Base-by-base conservation (phyloP, 129 eudicot genomes). In the Lactuca sativa region DNA sequence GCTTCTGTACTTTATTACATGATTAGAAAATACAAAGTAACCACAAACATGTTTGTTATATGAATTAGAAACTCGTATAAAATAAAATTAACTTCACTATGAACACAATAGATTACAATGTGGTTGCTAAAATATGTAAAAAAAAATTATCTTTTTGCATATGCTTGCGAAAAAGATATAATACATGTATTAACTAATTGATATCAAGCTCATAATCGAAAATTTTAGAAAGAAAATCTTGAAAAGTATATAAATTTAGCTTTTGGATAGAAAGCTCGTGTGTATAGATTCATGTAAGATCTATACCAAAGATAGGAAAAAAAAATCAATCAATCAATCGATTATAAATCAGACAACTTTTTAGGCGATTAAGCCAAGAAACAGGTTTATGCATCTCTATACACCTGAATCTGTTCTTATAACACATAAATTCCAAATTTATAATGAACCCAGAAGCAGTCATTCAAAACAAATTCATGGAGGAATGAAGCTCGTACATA, bases 211-310 rank as follows among this genome's bases (percentile, higher is more conserved):
- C 17, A 43, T 8, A 25, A 56, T 44, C 59, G 13, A 41, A 60
- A 70, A 37, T 57, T 7, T 69, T 21, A 25, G 59, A 58, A 49
- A 59, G 48, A 43, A 59, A 71, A 59, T 43, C 49, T 17, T 32
- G 4, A 71, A 59, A 47, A 33, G 33, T 30, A 12, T 30, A 33
- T 14, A 31, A 16, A 31, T 32, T 71, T n/a, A 71, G 33, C 60
- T 30, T 33, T 60, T 48, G 5, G 25, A 71, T 32, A 59, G 10
- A 62, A 47, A 9, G 60, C 59, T 16, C 59, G 31, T 59, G 58
- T 51, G 12, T 31, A 40, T 34, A 48, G 25, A 71, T 36, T 59
- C 34, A 60, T 59, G 21, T 71, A 15, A 59, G 59, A 71, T 60
- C 36, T 51, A 37, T 34, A 71, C 31, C 31, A 59, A 49, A 71